These are phyloP conservation scores for Phytophthora cryptogea DNA, from an alignment of 352 stramenopile species.

Conservation along the genomic window DNA sequence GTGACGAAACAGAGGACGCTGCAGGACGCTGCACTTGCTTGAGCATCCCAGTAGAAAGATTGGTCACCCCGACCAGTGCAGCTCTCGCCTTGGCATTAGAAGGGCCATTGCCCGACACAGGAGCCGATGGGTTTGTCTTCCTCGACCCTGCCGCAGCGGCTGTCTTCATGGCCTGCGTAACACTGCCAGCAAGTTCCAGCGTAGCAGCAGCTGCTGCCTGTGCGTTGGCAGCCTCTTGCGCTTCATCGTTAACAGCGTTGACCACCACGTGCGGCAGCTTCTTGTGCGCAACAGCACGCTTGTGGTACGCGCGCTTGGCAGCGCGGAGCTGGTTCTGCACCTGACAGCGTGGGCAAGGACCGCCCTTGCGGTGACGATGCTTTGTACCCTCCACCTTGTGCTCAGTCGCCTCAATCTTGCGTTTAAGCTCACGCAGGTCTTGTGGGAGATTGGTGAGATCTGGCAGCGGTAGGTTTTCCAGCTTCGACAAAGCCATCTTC, in stretches of 20 bases:
- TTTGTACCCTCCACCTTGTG: slow-evolving; percentile 89
- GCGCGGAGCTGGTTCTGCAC: slow-evolving; percentile 84
- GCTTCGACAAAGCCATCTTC: slow-evolving; percentile 68
- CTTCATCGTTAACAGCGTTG: slow-evolving; percentile 37
- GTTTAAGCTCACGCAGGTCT: slow-evolving; percentile 82
- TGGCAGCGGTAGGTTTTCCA: slow-evolving; percentile 73
- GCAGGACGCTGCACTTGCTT: slow-evolving; percentile 29
- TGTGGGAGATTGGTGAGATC: slow-evolving; percentile 78
- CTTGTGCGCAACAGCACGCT: slow-evolving; percentile 81
- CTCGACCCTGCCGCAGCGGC: slow-evolving; percentile 18
- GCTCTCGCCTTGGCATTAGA: slow-evolving; percentile 19
- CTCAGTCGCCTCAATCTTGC: slow-evolving; percentile 85
- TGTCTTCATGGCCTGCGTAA: slow-evolving; percentile 35
- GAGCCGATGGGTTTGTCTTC: slow-evolving; percentile 19
- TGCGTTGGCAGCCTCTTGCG: slow-evolving; percentile 39
- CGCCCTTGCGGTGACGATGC: slow-evolving; percentile 83
- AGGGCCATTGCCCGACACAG: slow-evolving; percentile 10
- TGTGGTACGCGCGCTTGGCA: slow-evolving; percentile 82
- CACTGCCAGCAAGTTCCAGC: slow-evolving; percentile 36
- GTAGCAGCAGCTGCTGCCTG: slow-evolving; percentile 40
- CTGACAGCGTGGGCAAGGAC: slow-evolving; percentile 78
- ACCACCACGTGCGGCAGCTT: slow-evolving; percentile 70
- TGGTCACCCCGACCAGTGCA: slow-evolving; percentile 21
- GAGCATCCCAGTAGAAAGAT: slow-evolving; percentile 27
- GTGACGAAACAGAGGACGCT: slow-evolving; percentile 27